These are phyloP conservation scores for Komagataella mondaviorum DNA, from an alignment of 805 yeast genomes.

Conservation along the genomic window DNA sequence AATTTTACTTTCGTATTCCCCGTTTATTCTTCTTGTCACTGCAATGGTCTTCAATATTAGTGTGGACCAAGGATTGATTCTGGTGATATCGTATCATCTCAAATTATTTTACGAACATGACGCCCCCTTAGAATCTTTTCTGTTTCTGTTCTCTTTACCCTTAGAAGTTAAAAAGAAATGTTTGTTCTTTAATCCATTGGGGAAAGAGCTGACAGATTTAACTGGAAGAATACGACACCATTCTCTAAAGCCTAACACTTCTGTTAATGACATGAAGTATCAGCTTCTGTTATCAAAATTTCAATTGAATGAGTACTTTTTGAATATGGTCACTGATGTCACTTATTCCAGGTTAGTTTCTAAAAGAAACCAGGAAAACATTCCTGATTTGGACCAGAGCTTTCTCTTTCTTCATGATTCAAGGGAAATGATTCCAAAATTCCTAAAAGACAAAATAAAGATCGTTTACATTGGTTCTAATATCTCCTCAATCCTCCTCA, in stretches of 20 bases:
- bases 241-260: not conserved
- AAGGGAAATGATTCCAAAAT: not conserved
- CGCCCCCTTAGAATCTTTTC: not conserved
- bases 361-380: not conserved
- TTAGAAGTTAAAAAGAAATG: not conserved
- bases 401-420: not conserved
- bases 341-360: not conserved
- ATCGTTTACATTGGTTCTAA: not conserved
- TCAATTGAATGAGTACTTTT: not conserved
- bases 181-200: not conserved
- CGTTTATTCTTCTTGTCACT: conserved; percentile 1
- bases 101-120: not conserved
- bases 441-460: not conserved
- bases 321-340: not conserved
- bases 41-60: not conserved
- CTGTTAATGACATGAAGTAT: not conserved
- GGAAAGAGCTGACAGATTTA: not conserved
- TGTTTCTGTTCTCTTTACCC: not conserved
- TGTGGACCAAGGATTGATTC: not conserved
- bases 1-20: conserved; percentile 5
- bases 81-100: not conserved
- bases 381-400: not conserved
- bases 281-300: not conserved
- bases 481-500: not conserved
- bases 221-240: not conserved